These are phyloP conservation scores for Coriaria nepalensis DNA, from an alignment of 306 rosid species.

Conservation along the genomic window DNA sequence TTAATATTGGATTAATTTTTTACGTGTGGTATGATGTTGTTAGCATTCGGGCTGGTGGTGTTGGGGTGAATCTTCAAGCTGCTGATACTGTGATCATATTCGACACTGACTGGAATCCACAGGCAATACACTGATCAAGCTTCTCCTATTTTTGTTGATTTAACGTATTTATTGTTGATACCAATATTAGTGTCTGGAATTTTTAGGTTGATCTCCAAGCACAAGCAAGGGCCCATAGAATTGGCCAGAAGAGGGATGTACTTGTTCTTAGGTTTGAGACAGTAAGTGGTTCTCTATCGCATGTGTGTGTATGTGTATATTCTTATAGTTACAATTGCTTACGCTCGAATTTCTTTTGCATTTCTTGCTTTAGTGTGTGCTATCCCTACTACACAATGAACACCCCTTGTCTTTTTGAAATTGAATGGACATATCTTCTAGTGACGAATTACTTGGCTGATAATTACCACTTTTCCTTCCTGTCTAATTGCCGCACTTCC, in stretches of 20 bases:
- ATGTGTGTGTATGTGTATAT: background rate
- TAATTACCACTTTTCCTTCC: too few relatives aligned
- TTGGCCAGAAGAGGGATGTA: conserved; percentile 98
- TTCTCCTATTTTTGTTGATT: conserved; percentile 10
- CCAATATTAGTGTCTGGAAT: conserved; percentile 14
- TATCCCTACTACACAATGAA: too few relatives aligned
- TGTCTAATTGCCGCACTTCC: too few relatives aligned
- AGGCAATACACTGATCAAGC: conserved; percentile 31
- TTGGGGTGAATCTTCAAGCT: conserved; percentile 99
- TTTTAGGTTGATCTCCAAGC: conserved; percentile 98
- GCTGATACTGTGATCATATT: conserved; percentile 97
- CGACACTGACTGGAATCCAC: conserved; percentile 99
- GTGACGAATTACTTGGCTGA: too few relatives aligned
- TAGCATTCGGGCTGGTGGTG: conserved; percentile 99
- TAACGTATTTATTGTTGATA: conserved; percentile 1
- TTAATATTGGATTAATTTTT: background rate
- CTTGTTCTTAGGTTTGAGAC: conserved; percentile 99
- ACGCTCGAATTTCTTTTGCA: too few relatives aligned
- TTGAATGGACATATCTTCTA: too few relatives aligned
- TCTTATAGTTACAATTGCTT: background rate
- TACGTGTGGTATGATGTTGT: conserved; percentile 3
- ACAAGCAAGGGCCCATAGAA: conserved; percentile 98
- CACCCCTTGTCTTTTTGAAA: too few relatives aligned
- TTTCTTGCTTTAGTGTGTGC: too few relatives aligned
- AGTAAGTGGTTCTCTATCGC: conserved; percentile 28